phyloP scores from a whole-genome alignment of 139 green algal genomes.

The Micractinium conductrix region DNA sequence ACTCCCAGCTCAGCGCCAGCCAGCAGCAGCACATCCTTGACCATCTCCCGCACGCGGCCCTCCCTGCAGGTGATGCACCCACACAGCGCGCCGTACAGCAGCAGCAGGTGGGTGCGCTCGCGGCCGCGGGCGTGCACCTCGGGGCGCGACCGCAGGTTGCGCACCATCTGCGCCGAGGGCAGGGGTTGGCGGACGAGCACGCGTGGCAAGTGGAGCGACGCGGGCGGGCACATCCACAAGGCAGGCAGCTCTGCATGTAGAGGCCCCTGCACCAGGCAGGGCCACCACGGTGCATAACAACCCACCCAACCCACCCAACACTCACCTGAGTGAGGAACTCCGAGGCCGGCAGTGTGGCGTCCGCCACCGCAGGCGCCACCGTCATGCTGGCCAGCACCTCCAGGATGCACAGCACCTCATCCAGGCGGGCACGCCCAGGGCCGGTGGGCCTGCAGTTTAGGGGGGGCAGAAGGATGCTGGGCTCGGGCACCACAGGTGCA shows the following conservation, averaged over 20 bases:
- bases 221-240: too few relatives aligned
- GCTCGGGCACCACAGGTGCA: too few relatives aligned
- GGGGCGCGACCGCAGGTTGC: constrained; percentile 20
- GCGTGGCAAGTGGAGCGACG: too few relatives aligned
- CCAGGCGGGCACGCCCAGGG: constrained; percentile 39
- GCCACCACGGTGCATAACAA: too few relatives aligned
- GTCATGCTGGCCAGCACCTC: constrained; percentile 60
- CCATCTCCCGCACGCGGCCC: constrained; percentile 48
- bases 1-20: constrained; percentile 61
- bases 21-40: constrained; percentile 55
- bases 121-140: constrained; percentile 28
- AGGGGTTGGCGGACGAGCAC: too few relatives aligned
- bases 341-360: constrained; percentile 37
- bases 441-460: too few relatives aligned
- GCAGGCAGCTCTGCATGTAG: too few relatives aligned
- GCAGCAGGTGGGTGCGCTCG: constrained; percentile 64
- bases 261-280: too few relatives aligned
- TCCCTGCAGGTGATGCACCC: constrained; percentile 55
- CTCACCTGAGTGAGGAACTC: constrained; percentile 32
- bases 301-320: too few relatives aligned
- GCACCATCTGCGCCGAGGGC: constrained; percentile 18
- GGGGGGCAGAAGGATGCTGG: too few relatives aligned
- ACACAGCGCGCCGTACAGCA: constrained; percentile 59
- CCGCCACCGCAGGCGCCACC: constrained; percentile 50
- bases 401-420: constrained; percentile 60